These are phyloP conservation scores for Coniochaeta sp. DNA, from an alignment of 2,329 filamentous ascomycete species.

Conservation along the genomic window DNA sequence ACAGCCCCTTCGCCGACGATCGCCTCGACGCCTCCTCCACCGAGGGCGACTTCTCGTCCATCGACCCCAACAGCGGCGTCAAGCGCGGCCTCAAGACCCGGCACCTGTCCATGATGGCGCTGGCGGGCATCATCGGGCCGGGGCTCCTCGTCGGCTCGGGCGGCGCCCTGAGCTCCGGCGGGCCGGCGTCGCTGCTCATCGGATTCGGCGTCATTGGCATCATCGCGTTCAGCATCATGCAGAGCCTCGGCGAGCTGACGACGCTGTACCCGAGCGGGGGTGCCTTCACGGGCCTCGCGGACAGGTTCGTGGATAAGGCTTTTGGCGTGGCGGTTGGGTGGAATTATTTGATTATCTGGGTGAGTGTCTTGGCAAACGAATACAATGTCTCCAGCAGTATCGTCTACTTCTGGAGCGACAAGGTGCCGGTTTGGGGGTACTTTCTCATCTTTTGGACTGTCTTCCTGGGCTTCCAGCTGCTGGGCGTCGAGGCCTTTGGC, in stretches of 20 bases:
- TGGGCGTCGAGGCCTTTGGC: slow-evolving; percentile 68
- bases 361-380: slow-evolving; percentile 59
- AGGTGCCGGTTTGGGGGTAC: slow-evolving; percentile 55
- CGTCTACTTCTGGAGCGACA: slow-evolving; percentile 57
- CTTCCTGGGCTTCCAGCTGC: slow-evolving; percentile 60
- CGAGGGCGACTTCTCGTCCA: slow-evolving; percentile 35
- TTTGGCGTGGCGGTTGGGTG: slow-evolving; percentile 63
- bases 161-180: slow-evolving; percentile 59
- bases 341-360: slow-evolving; percentile 66
- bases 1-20: neutral
- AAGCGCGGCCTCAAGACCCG: slow-evolving; percentile 62
- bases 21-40: neutral
- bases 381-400: slow-evolving; percentile 64
- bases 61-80: slow-evolving; percentile 57
- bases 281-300: slow-evolving; percentile 62
- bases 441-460: slow-evolving; percentile 66
- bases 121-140: slow-evolving; percentile 58
- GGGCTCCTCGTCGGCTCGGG: slow-evolving; percentile 67
- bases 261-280: slow-evolving; percentile 66
- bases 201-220: slow-evolving; percentile 66
- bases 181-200: slow-evolving; percentile 64
- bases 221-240: slow-evolving; percentile 61
- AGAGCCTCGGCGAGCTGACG: slow-evolving; percentile 66
- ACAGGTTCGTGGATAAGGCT: slow-evolving; percentile 63
- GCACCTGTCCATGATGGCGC: slow-evolving; percentile 59